A percentile compares a stretch with the other conserved stretches of the same genome.
These are phyloP conservation scores for Mucor mucedo DNA, from an alignment of 371 early-diverging fungal genomes.

Conservation along the genomic window DNA sequence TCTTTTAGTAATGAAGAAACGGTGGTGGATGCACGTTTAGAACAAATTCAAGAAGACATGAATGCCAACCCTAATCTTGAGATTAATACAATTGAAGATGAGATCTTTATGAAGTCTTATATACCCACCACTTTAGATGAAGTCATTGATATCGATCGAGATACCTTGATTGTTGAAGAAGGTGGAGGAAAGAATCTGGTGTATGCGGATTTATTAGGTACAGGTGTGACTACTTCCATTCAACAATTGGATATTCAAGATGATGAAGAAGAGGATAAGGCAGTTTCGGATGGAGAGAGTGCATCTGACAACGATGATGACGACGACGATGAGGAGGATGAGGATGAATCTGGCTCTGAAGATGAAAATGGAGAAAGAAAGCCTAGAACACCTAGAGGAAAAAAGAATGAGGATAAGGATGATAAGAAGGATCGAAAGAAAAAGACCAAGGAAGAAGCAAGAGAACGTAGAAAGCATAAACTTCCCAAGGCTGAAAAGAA, in stretches of 20 bases:
- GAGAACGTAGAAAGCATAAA: constrained; percentile 92
- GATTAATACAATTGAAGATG: constrained; percentile 76
- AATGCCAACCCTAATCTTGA: constrained; percentile 37
- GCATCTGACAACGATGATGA: constrained; percentile 34
- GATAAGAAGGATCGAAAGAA: constrained; percentile 87
- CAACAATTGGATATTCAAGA: constrained; percentile 25
- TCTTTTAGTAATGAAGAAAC: constrained; percentile 64
- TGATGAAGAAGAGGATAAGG: constrained; percentile 37
- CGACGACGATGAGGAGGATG: constrained; percentile 45
- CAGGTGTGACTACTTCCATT: constrained; percentile 25
- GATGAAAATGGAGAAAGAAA: constrained; percentile 45
- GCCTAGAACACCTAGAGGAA: constrained; percentile 55
- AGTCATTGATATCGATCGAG: constrained; percentile 88
- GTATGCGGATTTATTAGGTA: constrained; percentile 52
- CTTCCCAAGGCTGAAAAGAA: constrained; percentile 96
- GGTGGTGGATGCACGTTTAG: constrained; percentile 71
- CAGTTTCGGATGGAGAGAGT: constrained; percentile 27
- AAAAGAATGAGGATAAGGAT: constrained; percentile 86
- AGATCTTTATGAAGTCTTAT: constrained; percentile 89
- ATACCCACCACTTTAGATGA: constrained; percentile 94
- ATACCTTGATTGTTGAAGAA: constrained; percentile 73
- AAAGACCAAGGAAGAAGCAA: constrained; percentile 85
- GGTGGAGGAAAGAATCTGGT: constrained; percentile 74
- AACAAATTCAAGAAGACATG: constrained; percentile 51
- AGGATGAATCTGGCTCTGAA: constrained; percentile 47